Base-by-base conservation (phyloP, 257 asterid species). In the Ilex asprella region DNA sequence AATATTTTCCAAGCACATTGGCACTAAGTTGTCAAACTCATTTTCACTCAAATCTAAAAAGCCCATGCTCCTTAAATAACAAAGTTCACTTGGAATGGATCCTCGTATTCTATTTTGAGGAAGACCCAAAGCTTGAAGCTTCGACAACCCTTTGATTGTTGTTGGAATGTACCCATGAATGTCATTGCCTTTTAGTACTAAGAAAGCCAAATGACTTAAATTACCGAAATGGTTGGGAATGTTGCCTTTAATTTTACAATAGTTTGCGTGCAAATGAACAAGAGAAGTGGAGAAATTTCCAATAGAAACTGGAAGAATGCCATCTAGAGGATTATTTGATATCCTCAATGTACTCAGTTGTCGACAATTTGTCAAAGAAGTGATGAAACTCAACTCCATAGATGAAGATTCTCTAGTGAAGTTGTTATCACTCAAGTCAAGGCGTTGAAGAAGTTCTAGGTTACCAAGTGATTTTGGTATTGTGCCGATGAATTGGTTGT, bases 381-480 rank as follows among this genome's bases (percentile, higher is more conserved):
- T 21, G 27, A 21, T 21, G 27, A 21, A 21, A 21, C 27, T 21
- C 11, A 61, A 50, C 21, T 66, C 62, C 5, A 12, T 16, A 58
- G 59, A 55, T 12, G 54, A 14, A 46, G 52, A 7, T 6, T 68
- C 66, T 39, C 39, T 66, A n/a, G 64, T 81, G 52, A 81, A 65
- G 54, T 70, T 66, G 72, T 77, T 81, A 47, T 10, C 57, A 2
- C 46, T 49, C 62, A 81, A 60, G 58, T 66, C 66, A 16, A 81
- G 73, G 14, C 49, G 31, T 30, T 76, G 67, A 21, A 81, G 61
- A 43, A 66, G 49, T 46, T 46, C 63, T 32, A 81, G 60, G 15
- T 73, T 50, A 16, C 79, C 84, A 56, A 78, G 60, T 2, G 82
- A 73, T 41, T 30, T 55, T 1, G 84, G 87, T 61, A 81, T 57